A percentile compares a stretch with the other conserved stretches of the same genome.
Conservation (phyloP, 164 flowering plant genomes). For the Paratinospora sagittata region DNA sequence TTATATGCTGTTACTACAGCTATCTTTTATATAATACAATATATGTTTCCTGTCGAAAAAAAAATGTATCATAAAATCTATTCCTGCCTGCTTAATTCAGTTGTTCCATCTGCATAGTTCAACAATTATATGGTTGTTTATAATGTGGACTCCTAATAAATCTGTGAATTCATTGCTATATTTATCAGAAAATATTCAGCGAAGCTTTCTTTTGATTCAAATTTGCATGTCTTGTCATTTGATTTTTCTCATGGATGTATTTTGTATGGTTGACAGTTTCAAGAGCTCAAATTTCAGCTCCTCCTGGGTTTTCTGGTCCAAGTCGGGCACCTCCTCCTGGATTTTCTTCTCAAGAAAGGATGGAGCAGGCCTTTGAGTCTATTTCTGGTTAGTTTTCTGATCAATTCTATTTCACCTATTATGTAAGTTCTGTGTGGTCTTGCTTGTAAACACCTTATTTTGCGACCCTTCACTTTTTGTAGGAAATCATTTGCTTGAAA, state of each 20-base stretch:
- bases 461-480: slow-evolving; percentile 3
- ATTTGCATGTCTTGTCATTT: too few relatives aligned
- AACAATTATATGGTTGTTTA: too few relatives aligned
- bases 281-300: slow-evolving; percentile 69
- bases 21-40: too few relatives aligned
- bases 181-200: too few relatives aligned
- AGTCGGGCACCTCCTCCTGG: slow-evolving; percentile 86
- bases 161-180: too few relatives aligned
- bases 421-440: background rate
- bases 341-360: slow-evolving; percentile 67
- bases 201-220: too few relatives aligned
- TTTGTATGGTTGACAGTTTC: slow-evolving; percentile 32
- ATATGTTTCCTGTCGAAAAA: too few relatives aligned
- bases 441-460: background rate
- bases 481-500: slow-evolving; percentile 33
- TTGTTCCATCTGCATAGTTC: too few relatives aligned
- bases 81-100: too few relatives aligned
- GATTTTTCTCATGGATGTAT: background rate
- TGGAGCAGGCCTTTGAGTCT: slow-evolving; percentile 40
- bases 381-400: slow-evolving; percentile 15
- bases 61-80: too few relatives aligned
- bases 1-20: too few relatives aligned
- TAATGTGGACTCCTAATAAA: too few relatives aligned
- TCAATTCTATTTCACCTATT: background rate
- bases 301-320: slow-evolving; percentile 81